Evolutionary conservation across 2,329 filamentous ascomycete genomes (phyloP).

Genomic region (Sarocladium kiliense): DNA sequence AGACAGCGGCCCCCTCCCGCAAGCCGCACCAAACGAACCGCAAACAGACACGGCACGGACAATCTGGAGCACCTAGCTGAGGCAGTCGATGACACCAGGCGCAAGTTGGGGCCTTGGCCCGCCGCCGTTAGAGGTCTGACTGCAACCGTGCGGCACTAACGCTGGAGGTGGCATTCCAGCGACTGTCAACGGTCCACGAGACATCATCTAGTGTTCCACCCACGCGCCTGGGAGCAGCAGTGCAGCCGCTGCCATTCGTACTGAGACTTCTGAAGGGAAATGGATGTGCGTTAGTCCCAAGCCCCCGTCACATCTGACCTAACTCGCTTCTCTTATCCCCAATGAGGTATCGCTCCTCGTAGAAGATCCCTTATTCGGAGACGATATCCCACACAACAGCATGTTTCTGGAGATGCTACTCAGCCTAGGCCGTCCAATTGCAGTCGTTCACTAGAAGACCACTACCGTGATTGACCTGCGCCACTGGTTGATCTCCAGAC

Average conservation of each 20-base stretch:
- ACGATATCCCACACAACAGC: not conserved
- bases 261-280: not conserved
- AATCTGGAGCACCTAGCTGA: not conserved
- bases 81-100: not conserved
- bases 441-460: too few relatives aligned
- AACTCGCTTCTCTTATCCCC: not conserved
- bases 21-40: conserved; percentile 1
- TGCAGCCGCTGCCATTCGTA: not conserved
- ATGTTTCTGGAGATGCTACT: not conserved
- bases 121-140: conserved; percentile 1
- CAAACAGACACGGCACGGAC: conserved; percentile 3
- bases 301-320: not conserved
- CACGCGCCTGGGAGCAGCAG: not conserved
- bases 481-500: too few relatives aligned
- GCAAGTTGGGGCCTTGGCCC: conserved; percentile 4
- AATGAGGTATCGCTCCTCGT: not conserved
- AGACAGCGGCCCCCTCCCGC: conserved; percentile 7
- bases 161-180: not conserved
- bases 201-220: not conserved
- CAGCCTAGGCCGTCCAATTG: not conserved
- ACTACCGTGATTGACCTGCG: not conserved
- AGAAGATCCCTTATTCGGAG: too few relatives aligned
- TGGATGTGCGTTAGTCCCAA: not conserved
- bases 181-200: conserved; percentile 3
- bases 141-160: conserved; percentile 3